These are phyloP conservation scores for Solanum neorickii DNA, from an alignment of 257 asterid genomes.

Conservation along the genomic window DNA sequence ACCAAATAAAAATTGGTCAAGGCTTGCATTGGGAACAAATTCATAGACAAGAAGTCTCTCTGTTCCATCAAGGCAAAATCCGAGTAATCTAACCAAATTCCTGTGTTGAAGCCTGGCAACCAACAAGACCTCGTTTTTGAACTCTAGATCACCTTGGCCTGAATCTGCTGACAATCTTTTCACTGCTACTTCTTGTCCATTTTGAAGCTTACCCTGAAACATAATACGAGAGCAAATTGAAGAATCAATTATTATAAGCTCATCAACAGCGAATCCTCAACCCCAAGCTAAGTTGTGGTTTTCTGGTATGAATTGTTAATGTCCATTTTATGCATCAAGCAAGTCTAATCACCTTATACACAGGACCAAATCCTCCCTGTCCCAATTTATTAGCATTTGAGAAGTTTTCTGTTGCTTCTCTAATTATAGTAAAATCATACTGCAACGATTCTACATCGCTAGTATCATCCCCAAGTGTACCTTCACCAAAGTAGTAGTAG, in stretches of 20 bases:
- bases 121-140: neutral
- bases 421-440: conserved; percentile 8
- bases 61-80: neutral
- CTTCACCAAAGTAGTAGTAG: neutral
- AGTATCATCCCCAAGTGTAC: neutral
- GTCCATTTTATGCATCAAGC: neutral
- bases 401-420: conserved; percentile 8
- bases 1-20: conserved; percentile 15
- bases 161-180: conserved; percentile 11
- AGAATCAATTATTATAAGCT: neutral
- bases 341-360: conserved; percentile 7
- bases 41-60: neutral
- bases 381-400: conserved; percentile 12
- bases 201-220: conserved; percentile 6
- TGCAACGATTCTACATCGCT: conserved; percentile 2
- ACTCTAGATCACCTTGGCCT: neutral
- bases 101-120: neutral
- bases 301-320: neutral
- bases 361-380: conserved; percentile 12
- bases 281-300: neutral
- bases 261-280: neutral
- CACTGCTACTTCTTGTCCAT: conserved; percentile 19
- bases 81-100: neutral
- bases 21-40: conserved; percentile 1
- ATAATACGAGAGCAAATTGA: neutral